Percentiles rank a stretch among this genome's conserved stretches.
Evolutionary conservation across 208 protist species (phyloP).

Genomic region (Novymonas esmeraldas): DNA sequence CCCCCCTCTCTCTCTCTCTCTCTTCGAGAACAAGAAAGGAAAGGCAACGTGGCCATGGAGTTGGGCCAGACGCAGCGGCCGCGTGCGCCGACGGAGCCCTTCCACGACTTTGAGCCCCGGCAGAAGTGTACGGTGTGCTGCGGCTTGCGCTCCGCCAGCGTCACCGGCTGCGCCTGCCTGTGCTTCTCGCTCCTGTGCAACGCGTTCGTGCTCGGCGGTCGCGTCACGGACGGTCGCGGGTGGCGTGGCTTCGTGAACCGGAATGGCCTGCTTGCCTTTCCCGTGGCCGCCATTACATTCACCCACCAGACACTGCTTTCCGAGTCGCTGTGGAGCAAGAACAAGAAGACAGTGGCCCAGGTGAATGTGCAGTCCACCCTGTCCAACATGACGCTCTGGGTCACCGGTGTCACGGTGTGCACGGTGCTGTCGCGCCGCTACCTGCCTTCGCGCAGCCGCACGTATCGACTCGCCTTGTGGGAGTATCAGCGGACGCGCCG

Average conservation of each 20-base stretch:
- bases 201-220: constrained; percentile 44
- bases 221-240: constrained; percentile 51
- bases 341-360: constrained; percentile 71
- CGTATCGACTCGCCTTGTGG: constrained; percentile 82
- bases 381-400: constrained; percentile 66
- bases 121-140: constrained; percentile 84
- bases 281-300: constrained; percentile 72
- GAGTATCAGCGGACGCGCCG: constrained; percentile 72
- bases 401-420: constrained; percentile 37
- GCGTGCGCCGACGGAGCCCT: constrained; percentile 41
- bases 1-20: constrained; percentile 4
- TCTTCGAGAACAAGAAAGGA: not conserved
- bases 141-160: constrained; percentile 49
- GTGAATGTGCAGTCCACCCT: constrained; percentile 70
- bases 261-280: constrained; percentile 65
- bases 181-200: constrained; percentile 71
- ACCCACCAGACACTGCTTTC: constrained; percentile 84
- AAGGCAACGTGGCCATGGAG: constrained; percentile 43
- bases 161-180: constrained; percentile 42
- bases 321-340: constrained; percentile 86
- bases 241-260: constrained; percentile 66
- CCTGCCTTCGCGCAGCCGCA: constrained; percentile 40
- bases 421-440: constrained; percentile 56
- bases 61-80: constrained; percentile 67
- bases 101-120: constrained; percentile 58